A percentile compares a stretch with the other conserved stretches of the same genome.
phyloP scores from a whole-genome alignment of 202 grass and related monocot genomes.

The Brachypodium distachyon region DNA sequence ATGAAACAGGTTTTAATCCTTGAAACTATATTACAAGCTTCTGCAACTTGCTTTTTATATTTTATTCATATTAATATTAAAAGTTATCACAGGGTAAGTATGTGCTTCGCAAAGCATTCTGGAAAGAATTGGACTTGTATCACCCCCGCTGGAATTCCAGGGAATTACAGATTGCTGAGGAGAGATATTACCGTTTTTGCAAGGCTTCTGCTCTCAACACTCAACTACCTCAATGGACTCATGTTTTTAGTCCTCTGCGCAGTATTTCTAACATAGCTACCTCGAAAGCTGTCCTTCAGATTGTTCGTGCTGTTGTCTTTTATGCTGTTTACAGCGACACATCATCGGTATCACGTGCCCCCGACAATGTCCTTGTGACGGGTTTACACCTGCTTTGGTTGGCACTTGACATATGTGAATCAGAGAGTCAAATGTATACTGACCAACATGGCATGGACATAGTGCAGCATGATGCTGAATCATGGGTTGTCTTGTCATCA shows the following conservation, averaged over 20 bases:
- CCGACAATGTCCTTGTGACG: slow-evolving; percentile 84
- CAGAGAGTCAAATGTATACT: slow-evolving; percentile 27
- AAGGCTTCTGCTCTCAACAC: slow-evolving; percentile 73
- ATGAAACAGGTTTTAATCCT: slow-evolving; percentile 91
- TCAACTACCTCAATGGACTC: slow-evolving; percentile 83
- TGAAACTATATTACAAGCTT: slow-evolving; percentile 13
- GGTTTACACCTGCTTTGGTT: slow-evolving; percentile 82
- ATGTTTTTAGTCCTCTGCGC: slow-evolving; percentile 53
- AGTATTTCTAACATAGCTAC: slow-evolving; percentile 75
- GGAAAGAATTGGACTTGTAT: slow-evolving; percentile 97
- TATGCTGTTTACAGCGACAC: slow-evolving; percentile 50
- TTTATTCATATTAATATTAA: slow-evolving; percentile 3
- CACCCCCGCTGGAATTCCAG: slow-evolving; percentile 93
- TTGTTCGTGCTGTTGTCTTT: slow-evolving; percentile 76
- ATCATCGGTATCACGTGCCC: slow-evolving; percentile 49
- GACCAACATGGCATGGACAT: slow-evolving; percentile 34
- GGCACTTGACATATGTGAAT: slow-evolving; percentile 84
- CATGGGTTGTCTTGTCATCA: slow-evolving; percentile 39
- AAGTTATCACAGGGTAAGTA: slow-evolving; percentile 71
- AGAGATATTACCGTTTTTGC: slow-evolving; percentile 96
- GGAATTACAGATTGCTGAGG: slow-evolving; percentile 90
- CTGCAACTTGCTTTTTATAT: background rate
- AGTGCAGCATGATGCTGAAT: slow-evolving; percentile 48
- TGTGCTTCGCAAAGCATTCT: slow-evolving; percentile 70
- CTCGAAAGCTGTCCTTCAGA: slow-evolving; percentile 68